A percentile compares a stretch with the other conserved stretches of the same genome.
phyloP scores from a whole-genome alignment of 805 yeast species.

The Wickerhamiella parazyma region DNA sequence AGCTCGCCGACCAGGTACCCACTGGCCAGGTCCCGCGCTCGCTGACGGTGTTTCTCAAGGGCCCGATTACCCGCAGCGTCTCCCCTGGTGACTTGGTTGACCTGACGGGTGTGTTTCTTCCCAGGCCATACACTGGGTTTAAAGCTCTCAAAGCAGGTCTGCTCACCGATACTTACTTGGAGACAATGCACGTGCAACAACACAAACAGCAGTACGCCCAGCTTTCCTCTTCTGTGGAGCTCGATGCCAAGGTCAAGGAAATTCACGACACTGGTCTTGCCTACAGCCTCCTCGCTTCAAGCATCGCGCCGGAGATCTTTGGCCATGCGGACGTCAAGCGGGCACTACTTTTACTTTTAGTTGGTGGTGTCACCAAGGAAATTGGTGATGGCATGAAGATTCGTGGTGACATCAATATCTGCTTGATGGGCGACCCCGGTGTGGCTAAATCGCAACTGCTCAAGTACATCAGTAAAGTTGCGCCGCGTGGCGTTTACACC shows the following conservation, averaged over 20 bases:
- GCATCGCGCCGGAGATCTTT: slow-evolving; percentile 95
- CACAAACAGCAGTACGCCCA: slow-evolving; percentile 81
- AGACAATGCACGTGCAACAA: slow-evolving; percentile 72
- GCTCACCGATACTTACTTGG: slow-evolving; percentile 83
- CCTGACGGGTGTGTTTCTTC: slow-evolving; percentile 81
- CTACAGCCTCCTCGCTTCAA: slow-evolving; percentile 65
- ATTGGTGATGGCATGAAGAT: slow-evolving; percentile 95
- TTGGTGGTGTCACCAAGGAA: slow-evolving; percentile 92
- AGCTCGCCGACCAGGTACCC: slow-evolving; percentile 90
- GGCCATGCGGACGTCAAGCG: slow-evolving; percentile 92
- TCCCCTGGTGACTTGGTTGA: slow-evolving; percentile 94
- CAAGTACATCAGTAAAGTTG: slow-evolving; percentile 79
- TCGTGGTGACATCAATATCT: slow-evolving; percentile 91
- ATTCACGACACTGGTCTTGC: slow-evolving; percentile 52
- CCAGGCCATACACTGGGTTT: slow-evolving; percentile 92
- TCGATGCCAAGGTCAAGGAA: slow-evolving; percentile 34
- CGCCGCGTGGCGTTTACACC: slow-evolving; percentile 94
- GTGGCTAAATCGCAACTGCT: slow-evolving; percentile 95
- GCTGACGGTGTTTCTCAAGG: slow-evolving; percentile 76
- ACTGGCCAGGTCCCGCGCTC: slow-evolving; percentile 95
- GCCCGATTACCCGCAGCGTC: slow-evolving; percentile 73
- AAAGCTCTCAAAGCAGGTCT: slow-evolving; percentile 85
- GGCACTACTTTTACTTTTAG: slow-evolving; percentile 65
- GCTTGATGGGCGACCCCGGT: slow-evolving; percentile 99
- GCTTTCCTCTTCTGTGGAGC: slow-evolving; percentile 40